Evolutionary conservation across 164 flowering plant species (phyloP), one percentile per base, ranked within the genome.

Genomic region (Vitis vinifera): DNA sequence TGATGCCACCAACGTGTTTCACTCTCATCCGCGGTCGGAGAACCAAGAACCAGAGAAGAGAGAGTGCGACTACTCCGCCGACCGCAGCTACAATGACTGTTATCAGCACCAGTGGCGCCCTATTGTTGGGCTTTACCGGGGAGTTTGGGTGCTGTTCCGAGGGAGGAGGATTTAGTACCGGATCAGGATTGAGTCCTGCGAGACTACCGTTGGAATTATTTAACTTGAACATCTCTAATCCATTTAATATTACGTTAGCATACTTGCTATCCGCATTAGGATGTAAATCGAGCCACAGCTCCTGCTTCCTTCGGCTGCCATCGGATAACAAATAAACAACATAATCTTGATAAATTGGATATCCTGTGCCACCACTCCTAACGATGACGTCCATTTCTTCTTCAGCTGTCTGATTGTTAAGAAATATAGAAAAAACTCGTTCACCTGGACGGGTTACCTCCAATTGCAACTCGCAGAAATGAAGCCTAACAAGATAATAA

Each of bases 151-250:
- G 44, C 44, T 37, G 44, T 13, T n/a, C 44, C 48, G 19, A 48
- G 7, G 71, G 59, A n/a, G 47, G 68, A 53, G 2, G 63, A 47
- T 5, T 44, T 16, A 51, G 65, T 37, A 71, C 51, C 3, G 78
- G 79, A 31, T 65, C 69, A 2, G 83, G 83, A 60, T 79, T 77
- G 15, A 55, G 71, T 5, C 81, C 85, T 1, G 81, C 87, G 30
- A 86, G 87, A 68, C 60, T 83, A 4, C 81, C 80, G 14, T 73
- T 52, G 0, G 62, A 14, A 48, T 66, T 19, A 69, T 55, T 86
- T 11, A 85, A 0, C 63, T 88, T 88, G 30, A 83, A 81, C 47
- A 88, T 72, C 74, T 88, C 92, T 11, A 85, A 1, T 7, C 92
- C 92, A 55, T 85, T 83, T 8, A 88, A 65, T 31, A 82, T 65